phyloP scores from a whole-genome alignment of 148 eudicot genomes.

The Bassia scoparia region DNA sequence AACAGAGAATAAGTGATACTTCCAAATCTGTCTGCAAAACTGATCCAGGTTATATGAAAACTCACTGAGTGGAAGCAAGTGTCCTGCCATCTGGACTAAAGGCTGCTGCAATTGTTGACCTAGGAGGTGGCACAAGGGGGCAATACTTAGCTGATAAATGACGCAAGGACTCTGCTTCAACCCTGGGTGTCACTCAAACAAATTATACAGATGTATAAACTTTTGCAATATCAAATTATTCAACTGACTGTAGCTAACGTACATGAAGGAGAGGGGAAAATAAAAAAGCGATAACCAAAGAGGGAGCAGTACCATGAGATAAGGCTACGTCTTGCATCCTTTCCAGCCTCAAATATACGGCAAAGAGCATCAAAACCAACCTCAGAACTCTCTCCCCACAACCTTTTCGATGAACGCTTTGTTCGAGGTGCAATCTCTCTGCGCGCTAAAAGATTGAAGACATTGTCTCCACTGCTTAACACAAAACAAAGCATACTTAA shows the following conservation, averaged over 20 bases:
- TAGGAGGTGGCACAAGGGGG: constrained; percentile 81
- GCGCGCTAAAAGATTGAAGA: constrained; percentile 61
- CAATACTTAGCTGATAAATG: constrained; percentile 88
- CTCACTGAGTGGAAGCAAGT: constrained; percentile 95
- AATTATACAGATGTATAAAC: background rate
- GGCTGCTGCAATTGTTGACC: constrained; percentile 97
- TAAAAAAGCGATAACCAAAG: background rate
- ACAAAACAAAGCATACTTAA: constrained; percentile 14
- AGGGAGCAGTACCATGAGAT: constrained; percentile 61
- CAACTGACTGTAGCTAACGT: background rate
- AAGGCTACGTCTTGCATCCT: constrained; percentile 66
- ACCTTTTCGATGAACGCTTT: constrained; percentile 49
- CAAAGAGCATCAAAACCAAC: constrained; percentile 30
- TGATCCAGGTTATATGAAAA: constrained; percentile 17
- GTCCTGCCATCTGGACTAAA: constrained; percentile 91
- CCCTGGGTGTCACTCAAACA: constrained; percentile 46
- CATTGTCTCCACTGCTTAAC: constrained; percentile 46
- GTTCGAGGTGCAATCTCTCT: constrained; percentile 72
- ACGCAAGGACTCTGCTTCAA: constrained; percentile 74
- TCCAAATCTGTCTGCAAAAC: background rate
- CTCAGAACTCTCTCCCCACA: constrained; percentile 46
- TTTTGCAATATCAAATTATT: background rate
- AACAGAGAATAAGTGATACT: constrained; percentile 1
- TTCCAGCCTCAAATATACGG: constrained; percentile 42
- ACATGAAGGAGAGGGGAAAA: background rate